Conservation (phyloP, 2,329 filamentous ascomycete genomes). For the Neocucurbitaria cava region DNA sequence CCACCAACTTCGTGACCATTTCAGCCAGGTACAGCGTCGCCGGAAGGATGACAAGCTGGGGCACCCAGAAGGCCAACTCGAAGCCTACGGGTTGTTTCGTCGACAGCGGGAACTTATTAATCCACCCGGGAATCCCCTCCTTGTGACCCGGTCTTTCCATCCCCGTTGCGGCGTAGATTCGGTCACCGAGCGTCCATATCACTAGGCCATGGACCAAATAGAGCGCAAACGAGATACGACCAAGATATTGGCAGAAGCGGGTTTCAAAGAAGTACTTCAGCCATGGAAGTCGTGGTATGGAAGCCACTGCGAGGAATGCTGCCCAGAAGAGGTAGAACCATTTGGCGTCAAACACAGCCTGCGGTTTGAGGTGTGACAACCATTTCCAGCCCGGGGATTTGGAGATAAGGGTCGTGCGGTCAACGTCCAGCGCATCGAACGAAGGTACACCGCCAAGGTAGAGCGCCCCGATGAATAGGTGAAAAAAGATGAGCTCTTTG, state of each 20-base stretch:
- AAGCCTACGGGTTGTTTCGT: constrained; percentile 65
- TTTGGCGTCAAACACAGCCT: constrained; percentile 70
- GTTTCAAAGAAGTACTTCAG: constrained; percentile 57
- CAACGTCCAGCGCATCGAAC: constrained; percentile 48
- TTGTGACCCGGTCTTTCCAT: constrained; percentile 59
- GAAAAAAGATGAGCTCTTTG: constrained; percentile 46
- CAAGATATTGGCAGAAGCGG: constrained; percentile 62
- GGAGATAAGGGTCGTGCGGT: constrained; percentile 54
- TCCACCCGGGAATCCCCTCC: constrained; percentile 63
- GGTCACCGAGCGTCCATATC: constrained; percentile 55
- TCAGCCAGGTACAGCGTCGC: constrained; percentile 43
- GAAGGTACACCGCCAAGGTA: constrained; percentile 69
- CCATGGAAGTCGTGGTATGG: constrained; percentile 63
- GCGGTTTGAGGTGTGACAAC: constrained; percentile 67
- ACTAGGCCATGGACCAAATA: constrained; percentile 66
- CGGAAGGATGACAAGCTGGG: constrained; percentile 60
- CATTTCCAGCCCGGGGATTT: constrained; percentile 67
- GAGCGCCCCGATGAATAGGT: constrained; percentile 57
- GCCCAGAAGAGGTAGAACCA: constrained; percentile 73
- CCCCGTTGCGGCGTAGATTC: constrained; percentile 68
- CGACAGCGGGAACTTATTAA: constrained; percentile 63
- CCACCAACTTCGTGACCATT: constrained; percentile 44
- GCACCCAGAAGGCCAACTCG: constrained; percentile 61
- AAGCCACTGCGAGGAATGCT: constrained; percentile 62
- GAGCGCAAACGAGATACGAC: constrained; percentile 63